Evolutionary conservation across 1,284 basidiomycete genomes (phyloP).

Genomic region (Porodaedalea pini): DNA sequence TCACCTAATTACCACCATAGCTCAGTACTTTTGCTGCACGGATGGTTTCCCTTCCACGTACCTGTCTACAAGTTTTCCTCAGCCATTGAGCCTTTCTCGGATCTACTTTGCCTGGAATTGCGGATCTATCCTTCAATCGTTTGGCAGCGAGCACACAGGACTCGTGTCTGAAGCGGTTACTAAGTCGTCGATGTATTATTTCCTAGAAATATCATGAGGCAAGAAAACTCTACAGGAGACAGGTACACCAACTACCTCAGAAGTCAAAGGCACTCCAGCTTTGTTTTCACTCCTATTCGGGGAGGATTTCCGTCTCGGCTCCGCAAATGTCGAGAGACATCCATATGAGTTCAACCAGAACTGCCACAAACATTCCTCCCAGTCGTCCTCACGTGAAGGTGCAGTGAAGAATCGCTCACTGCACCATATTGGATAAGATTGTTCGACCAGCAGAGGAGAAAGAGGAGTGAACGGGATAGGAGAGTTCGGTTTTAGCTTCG

Average conservation of each 20-base stretch:
- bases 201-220: slow-evolving; percentile 27
- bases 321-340: not conserved
- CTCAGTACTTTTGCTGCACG: not conserved
- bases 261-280: not conserved
- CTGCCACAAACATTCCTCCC: slow-evolving; percentile 70
- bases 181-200: slow-evolving; percentile 42
- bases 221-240: not conserved
- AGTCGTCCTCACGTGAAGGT: slow-evolving; percentile 46
- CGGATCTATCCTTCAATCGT: slow-evolving; percentile 37
- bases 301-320: not conserved
- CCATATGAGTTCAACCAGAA: slow-evolving; percentile 45
- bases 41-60: slow-evolving; percentile 1
- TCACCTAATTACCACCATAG: slow-evolving; percentile 2
- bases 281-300: not conserved
- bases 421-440: slow-evolving; percentile 57
- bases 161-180: slow-evolving; percentile 47
- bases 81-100: slow-evolving; percentile 36
- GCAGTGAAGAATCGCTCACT: slow-evolving; percentile 52
- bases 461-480: slow-evolving; percentile 36
- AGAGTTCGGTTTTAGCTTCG: slow-evolving; percentile 31
- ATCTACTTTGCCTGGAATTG: slow-evolving; percentile 29
- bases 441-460: slow-evolving; percentile 46
- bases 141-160: slow-evolving; percentile 50
- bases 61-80: slow-evolving; percentile 38
- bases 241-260: slow-evolving; percentile 4